phyloP scores from a whole-genome alignment of 495 filamentous ascomycete species.

The Talaromyces stipitatus region DNA sequence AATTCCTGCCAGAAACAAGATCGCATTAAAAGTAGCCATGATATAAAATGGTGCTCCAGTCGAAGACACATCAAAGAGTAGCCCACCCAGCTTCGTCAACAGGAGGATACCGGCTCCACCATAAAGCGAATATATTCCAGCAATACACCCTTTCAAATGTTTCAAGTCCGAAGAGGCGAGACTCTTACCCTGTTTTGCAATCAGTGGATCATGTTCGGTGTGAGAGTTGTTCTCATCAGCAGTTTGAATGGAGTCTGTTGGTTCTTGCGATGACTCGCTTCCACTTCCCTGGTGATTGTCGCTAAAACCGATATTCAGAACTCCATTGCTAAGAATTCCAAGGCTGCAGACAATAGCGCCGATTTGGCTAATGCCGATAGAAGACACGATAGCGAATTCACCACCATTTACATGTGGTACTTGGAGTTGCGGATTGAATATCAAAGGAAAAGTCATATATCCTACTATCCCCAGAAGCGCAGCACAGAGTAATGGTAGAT shows the following conservation, averaged over 20 bases:
- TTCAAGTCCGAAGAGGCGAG: slow-evolving; percentile 8
- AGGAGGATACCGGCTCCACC: slow-evolving; percentile 88
- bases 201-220: slow-evolving; percentile 27
- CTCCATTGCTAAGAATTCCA: slow-evolving; percentile 71
- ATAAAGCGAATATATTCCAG: slow-evolving; percentile 83
- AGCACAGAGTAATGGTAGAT: slow-evolving; percentile 65
- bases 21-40: slow-evolving; percentile 78
- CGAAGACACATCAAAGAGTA: slow-evolving; percentile 65
- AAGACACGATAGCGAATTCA: slow-evolving; percentile 67
- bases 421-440: slow-evolving; percentile 63
- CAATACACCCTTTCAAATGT: slow-evolving; percentile 83
- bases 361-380: slow-evolving; percentile 87
- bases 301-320: slow-evolving; percentile 42
- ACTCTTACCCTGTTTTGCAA: slow-evolving; percentile 9
- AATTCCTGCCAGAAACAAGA: slow-evolving; percentile 54
- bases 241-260: slow-evolving; percentile 4
- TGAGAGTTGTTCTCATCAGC: slow-evolving; percentile 10
- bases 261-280: background rate
- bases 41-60: slow-evolving; percentile 81
- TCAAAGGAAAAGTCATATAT: slow-evolving; percentile 62
- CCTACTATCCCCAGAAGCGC: slow-evolving; percentile 65
- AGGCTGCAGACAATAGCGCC: slow-evolving; percentile 91
- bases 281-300: slow-evolving; percentile 20
- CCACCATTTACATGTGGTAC: slow-evolving; percentile 47
- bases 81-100: slow-evolving; percentile 87